Evolutionary conservation across 768 basidiomycete genomes (phyloP), one percentile per base, ranked within the genome.

Genomic region (Mycena floridula): DNA sequence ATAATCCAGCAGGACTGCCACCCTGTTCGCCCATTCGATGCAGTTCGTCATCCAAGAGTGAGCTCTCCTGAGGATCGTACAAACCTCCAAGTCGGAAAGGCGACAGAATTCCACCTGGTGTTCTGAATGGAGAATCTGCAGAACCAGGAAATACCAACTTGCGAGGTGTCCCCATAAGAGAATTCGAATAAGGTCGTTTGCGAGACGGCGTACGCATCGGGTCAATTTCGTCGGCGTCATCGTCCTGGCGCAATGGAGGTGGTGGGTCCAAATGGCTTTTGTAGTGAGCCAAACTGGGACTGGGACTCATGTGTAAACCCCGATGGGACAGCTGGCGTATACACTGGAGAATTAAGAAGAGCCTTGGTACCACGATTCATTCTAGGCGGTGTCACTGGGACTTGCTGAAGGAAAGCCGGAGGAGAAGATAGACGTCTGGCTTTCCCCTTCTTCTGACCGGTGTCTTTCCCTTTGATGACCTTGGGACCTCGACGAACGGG

Each of bases 21-120:
- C 38, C 38, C 23, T 22, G 13, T 22, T 39, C 18, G 3, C 72
- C 69, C 46, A 79, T 61, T 45, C 81, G 66, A 39, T 71, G 75
- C 44, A 90, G 65, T 46, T 90, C 88, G 40, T 89, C 88, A 39
- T 87, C 83, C 20, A 89, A 65, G 35, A 87, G 54, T 25, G 74
- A 66, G 25, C 74, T 66, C 59, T 88, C 83, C 50, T 85, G 80
- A 24, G 85, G 85, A 57, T 88, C 86, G 50, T 77, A 79, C 25
- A 85, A 68, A 22, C 54, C 65, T 48, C 73, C 63, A 36, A 73
- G 74, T 16, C 73, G 69, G 59, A 73, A 75, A 9, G 68, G 67
- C 20, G 69, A 68, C 23, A 55, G 53, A 24, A 58, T 54, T 8
- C 52, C 50, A 36, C 55, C 56, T 32, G 65, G 62, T 11, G 66